Conservation (phyloP, 2,329 filamentous ascomycete genomes). For the Aspergillus bombycis region DNA sequence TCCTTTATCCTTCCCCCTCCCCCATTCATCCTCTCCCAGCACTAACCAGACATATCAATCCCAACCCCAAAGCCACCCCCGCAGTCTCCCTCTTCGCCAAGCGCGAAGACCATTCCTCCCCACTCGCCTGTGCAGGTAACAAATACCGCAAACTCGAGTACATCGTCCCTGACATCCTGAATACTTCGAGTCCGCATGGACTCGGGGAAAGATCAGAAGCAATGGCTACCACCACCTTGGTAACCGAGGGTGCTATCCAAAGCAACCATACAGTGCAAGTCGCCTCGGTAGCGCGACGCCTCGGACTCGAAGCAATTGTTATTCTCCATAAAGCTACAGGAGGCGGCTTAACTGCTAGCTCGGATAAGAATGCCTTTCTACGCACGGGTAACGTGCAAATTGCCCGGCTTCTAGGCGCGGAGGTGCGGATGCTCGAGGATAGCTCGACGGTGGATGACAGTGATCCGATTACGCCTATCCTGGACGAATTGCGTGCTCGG, state of each 20-base stretch:
- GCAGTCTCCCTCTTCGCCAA: slow-evolving; percentile 35
- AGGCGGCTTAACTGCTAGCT: slow-evolving; percentile 24
- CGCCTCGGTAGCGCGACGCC: slow-evolving; percentile 30
- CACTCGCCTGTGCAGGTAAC: slow-evolving; percentile 39
- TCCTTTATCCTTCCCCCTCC: slow-evolving; percentile 34
- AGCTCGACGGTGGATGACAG: slow-evolving; percentile 48
- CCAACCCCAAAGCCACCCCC: slow-evolving; percentile 6
- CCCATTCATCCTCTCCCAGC: slow-evolving; percentile 36
- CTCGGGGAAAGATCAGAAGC: slow-evolving; percentile 11
- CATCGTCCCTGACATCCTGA: slow-evolving; percentile 38
- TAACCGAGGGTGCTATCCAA: slow-evolving; percentile 41
- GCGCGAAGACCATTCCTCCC: slow-evolving; percentile 40
- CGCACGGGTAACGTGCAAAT: slow-evolving; percentile 33
- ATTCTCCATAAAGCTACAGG: slow-evolving; percentile 34
- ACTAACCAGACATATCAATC: slow-evolving; percentile 18
- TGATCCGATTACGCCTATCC: slow-evolving; percentile 41
- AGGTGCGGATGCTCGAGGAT: slow-evolving; percentile 58
- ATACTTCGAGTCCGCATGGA: slow-evolving; percentile 21
- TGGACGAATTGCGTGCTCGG: slow-evolving; percentile 25
- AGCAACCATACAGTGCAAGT: slow-evolving; percentile 44
- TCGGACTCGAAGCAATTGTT: slow-evolving; percentile 30
- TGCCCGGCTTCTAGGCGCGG: slow-evolving; percentile 34
- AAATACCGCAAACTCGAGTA: slow-evolving; percentile 46
- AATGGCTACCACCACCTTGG: slow-evolving; percentile 29
- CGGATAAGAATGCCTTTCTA: slow-evolving; percentile 24